Conservation (phyloP, 1,139 yeast species). For the Eremothecium cymbalariae region DNA sequence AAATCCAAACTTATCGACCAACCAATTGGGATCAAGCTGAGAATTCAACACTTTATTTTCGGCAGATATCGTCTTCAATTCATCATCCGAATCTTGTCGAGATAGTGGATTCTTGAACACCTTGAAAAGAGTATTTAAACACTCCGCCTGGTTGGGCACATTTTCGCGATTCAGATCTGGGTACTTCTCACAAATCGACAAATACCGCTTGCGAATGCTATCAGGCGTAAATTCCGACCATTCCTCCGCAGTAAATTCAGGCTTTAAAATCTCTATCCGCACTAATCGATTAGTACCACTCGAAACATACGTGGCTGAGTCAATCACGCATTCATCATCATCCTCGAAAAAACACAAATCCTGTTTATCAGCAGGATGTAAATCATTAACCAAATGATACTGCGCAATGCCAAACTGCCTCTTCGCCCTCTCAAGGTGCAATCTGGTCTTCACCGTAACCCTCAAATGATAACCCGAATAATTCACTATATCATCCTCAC, state of each 20-base stretch:
- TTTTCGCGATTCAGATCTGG: conserved; percentile 25
- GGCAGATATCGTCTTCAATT: conserved; percentile 45
- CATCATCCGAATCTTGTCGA: conserved; percentile 36
- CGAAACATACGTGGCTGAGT: conserved; percentile 40
- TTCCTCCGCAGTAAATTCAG: conserved; percentile 35
- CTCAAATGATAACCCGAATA: conserved; percentile 33
- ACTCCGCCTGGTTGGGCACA: conserved; percentile 45
- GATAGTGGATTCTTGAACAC: conserved; percentile 56
- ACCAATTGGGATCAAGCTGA: conserved; percentile 46
- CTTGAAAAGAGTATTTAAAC: conserved; percentile 49
- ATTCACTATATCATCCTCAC: conserved; percentile 18
- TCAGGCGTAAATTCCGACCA: conserved; percentile 35
- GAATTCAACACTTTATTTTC: conserved; percentile 44
- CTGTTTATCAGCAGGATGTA: conserved; percentile 33
- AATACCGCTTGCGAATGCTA: conserved; percentile 35
- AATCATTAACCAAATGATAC: conserved; percentile 31
- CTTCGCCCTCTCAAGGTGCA: conserved; percentile 19
- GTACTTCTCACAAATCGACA: conserved; percentile 27
- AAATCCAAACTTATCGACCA: conserved; percentile 40
- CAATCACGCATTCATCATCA: conserved; percentile 26
- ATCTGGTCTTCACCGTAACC: conserved; percentile 32
- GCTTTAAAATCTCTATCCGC: conserved; percentile 37
- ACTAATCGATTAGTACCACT: conserved; percentile 37
- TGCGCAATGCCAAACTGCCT: conserved; percentile 28
- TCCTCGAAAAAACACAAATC: conserved; percentile 28